Conservation (phyloP, 345 rosid genomes). For the Arabidopsis suecica region DNA sequence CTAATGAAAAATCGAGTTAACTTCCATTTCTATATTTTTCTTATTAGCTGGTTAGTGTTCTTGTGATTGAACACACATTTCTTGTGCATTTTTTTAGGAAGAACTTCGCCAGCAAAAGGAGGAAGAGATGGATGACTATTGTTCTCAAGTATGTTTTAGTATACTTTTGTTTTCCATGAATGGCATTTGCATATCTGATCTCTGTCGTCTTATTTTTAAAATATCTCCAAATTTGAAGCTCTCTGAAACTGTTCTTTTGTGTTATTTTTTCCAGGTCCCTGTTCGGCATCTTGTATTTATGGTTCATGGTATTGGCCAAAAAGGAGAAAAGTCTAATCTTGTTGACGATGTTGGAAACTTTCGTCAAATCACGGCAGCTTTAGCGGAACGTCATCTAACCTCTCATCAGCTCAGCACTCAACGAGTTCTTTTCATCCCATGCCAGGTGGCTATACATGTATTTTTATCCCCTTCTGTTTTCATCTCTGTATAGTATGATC, state of each 20-base stretch:
- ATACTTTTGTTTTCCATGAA: background rate
- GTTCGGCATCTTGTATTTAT: slow-evolving; percentile 94
- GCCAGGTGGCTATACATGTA: slow-evolving; percentile 65
- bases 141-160: slow-evolving; percentile 75
- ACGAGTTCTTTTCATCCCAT: slow-evolving; percentile 91
- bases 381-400: slow-evolving; percentile 80
- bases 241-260: slow-evolving; percentile 18
- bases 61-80: slow-evolving; percentile 17
- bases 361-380: slow-evolving; percentile 79
- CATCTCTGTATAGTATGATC: slow-evolving; percentile 11
- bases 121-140: slow-evolving; percentile 96
- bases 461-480: slow-evolving; percentile 12
- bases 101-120: slow-evolving; percentile 86
- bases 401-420: slow-evolving; percentile 74
- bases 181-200: slow-evolving; percentile 16
- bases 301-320: slow-evolving; percentile 99
- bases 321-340: slow-evolving; percentile 95
- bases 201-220: slow-evolving; percentile 5
- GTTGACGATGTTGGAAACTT: slow-evolving; percentile 92
- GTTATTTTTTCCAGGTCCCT: slow-evolving; percentile 75
- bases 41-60: slow-evolving; percentile 20
- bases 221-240: slow-evolving; percentile 1
- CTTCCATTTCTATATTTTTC: background rate
- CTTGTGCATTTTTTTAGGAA: slow-evolving; percentile 55
- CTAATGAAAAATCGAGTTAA: background rate